Conservation (phyloP, 306 rosid species). For the Cercis canadensis region DNA sequence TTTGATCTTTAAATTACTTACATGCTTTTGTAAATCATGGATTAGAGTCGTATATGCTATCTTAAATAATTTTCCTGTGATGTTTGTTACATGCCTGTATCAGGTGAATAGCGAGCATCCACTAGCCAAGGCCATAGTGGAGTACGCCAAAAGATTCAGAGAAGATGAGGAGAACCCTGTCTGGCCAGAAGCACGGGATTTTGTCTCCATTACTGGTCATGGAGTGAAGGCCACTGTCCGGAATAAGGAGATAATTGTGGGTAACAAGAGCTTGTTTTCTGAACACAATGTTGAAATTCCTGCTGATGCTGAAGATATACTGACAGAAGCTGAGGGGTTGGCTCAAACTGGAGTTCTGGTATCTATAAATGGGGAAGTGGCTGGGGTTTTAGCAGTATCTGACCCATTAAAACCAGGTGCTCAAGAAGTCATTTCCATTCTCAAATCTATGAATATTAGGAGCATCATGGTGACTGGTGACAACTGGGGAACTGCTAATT, state of each 20-base stretch:
- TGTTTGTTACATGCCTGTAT: conserved; percentile 9
- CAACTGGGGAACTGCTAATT: conserved; percentile 86
- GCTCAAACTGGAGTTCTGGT: conserved; percentile 84
- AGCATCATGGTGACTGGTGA: conserved; percentile 92
- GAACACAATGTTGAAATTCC: conserved; percentile 58
- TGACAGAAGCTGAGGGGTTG: conserved; percentile 71
- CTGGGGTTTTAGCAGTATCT: conserved; percentile 76
- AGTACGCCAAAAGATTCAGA: conserved; percentile 67
- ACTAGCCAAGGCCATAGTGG: conserved; percentile 80
- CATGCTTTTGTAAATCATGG: conserved; percentile 2
- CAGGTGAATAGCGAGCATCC: conserved; percentile 96
- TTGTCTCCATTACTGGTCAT: conserved; percentile 80
- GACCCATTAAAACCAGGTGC: conserved; percentile 88
- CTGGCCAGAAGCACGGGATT: conserved; percentile 77
- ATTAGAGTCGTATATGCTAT: conserved; percentile 10
- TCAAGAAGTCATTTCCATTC: conserved; percentile 75
- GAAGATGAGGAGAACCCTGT: conserved; percentile 62
- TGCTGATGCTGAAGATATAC: conserved; percentile 57
- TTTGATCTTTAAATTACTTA: conserved; percentile 8
- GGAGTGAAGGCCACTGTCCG: conserved; percentile 86
- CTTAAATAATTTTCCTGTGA: neutral
- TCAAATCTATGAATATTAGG: conserved; percentile 74
- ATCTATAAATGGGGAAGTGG: conserved; percentile 66
- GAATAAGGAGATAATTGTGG: conserved; percentile 68
- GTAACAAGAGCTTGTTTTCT: conserved; percentile 77